These are phyloP conservation scores for Macadamia integrifolia DNA, from an alignment of 164 flowering plant species.

Conservation along the genomic window DNA sequence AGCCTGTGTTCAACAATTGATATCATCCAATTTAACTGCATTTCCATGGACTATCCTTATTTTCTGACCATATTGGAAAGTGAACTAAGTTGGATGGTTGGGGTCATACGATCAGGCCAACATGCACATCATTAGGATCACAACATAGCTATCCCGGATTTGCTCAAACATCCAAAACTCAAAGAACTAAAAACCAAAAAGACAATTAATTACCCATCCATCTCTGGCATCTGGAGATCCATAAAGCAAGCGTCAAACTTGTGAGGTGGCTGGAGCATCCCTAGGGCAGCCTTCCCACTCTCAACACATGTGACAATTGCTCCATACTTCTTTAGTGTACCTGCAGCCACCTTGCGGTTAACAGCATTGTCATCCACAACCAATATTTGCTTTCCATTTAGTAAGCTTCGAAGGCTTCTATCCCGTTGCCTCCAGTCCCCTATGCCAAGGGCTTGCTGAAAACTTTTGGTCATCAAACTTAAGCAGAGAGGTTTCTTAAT, in stretches of 20 bases:
- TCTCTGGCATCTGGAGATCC: conserved; percentile 98
- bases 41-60: background rate
- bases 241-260: conserved; percentile 86
- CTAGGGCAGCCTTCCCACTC: conserved; percentile 66
- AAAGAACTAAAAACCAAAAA: background rate
- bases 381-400: conserved; percentile 58
- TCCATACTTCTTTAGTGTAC: conserved; percentile 74
- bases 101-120: background rate
- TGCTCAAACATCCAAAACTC: background rate
- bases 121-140: background rate
- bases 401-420: conserved; percentile 44
- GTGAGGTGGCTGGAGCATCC: conserved; percentile 77
- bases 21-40: background rate
- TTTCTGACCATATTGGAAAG: background rate
- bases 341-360: conserved; percentile 85
- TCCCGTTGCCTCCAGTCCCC: conserved; percentile 32
- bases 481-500: conserved; percentile 68
- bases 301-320: conserved; percentile 75
- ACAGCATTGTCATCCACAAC: conserved; percentile 91
- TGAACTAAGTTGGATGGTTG: background rate
- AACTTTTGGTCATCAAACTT: conserved; percentile 44
- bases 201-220: conserved; percentile 67
- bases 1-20: background rate
- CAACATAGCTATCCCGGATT: no score
- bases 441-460: conserved; percentile 50